Evolutionary conservation across 1,284 basidiomycete genomes (phyloP), one percentile per base, ranked within the genome.

Genomic region (Amylostereum areolatum): DNA sequence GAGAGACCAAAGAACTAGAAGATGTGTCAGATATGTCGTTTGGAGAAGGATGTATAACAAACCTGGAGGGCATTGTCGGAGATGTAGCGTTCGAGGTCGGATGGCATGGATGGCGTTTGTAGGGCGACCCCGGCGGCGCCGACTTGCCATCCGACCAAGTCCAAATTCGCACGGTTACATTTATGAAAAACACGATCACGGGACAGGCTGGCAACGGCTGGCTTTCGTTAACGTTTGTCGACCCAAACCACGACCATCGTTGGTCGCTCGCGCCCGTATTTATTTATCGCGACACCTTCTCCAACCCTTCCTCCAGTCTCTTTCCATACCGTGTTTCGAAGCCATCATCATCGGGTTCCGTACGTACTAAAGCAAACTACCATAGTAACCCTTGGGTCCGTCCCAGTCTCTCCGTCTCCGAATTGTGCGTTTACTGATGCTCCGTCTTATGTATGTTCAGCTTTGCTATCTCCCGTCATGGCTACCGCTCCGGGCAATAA

Each of bases 11-110:
- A 85, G 55, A 92, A 76, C 88, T 92, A 58, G 2, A 52, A 32
- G 34, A 41, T 40, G 43, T 28, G 46, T 30, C 34, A 47, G 29
- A 39, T 25, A 32, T 11, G 43, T 4, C 34, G 48, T 34, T 1
- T 3, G 2, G 29, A 10, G 27, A n/a, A 48, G 28, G 29, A 30
- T 5, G 18, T 5, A 11, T 29, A 27, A 72, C 83, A 62, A 60
- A 92, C 89, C 55, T 77, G 76, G 50, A 94, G 78, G 52, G 84
- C 83, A 70, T 92, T 91, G 73, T 95, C 92, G 66, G 84, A 87
- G 57, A 94, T 85, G 67, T 88, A 95, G 56, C 84, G 77, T 61
- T 89, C 75, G 48, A 89, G 73, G 56, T 82, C 77, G 47, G 77
- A 75, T 54, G 75, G 67, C 81, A 83, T 74, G 59, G 46, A 29